Percentiles rank a stretch among this genome's conserved stretches.
These are phyloP conservation scores for Phytopythium litorale DNA, from an alignment of 352 stramenopile genomes.

Conservation along the genomic window DNA sequence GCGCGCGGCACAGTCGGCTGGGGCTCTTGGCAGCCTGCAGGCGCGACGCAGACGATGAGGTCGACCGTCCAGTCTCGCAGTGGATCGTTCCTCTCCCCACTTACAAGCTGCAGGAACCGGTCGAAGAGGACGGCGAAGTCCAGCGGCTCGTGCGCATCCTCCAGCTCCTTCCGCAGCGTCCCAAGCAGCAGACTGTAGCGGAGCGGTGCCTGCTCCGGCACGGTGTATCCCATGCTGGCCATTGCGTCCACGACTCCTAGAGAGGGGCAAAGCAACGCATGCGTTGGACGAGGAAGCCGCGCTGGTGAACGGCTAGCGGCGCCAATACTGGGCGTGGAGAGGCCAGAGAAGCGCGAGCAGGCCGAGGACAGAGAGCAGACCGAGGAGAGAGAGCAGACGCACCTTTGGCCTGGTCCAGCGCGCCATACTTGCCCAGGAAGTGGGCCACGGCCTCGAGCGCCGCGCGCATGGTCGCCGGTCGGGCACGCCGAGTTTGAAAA, in stretches of 20 bases:
- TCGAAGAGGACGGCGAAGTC: constrained; percentile 70
- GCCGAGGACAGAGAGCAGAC: neutral
- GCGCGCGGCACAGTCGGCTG: constrained; percentile 14
- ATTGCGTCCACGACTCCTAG: constrained; percentile 40
- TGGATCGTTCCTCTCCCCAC: neutral
- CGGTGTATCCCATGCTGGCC: constrained; percentile 32
- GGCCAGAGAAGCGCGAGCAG: neutral
- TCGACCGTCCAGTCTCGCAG: neutral
- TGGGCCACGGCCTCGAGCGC: constrained; percentile 47
- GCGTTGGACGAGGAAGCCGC: neutral
- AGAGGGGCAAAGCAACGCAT: neutral
- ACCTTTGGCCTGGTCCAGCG: constrained; percentile 38
- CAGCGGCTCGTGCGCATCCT: constrained; percentile 14
- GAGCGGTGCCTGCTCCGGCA: constrained; percentile 44
- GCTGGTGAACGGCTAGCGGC: neutral
- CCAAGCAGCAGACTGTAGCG: constrained; percentile 49
- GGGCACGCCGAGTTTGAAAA: too few relatives aligned
- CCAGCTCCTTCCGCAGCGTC: constrained; percentile 45
- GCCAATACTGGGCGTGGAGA: neutral
- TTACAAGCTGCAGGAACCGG: constrained; percentile 52
- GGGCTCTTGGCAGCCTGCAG: constrained; percentile 31
- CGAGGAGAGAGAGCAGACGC: constrained; percentile 5
- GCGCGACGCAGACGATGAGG: neutral
- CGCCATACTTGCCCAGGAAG: constrained; percentile 46
- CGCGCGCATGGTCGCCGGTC: constrained; percentile 19